phyloP scores from a whole-genome alignment of 305 asterid genomes.

The Solanum hybrid region DNA sequence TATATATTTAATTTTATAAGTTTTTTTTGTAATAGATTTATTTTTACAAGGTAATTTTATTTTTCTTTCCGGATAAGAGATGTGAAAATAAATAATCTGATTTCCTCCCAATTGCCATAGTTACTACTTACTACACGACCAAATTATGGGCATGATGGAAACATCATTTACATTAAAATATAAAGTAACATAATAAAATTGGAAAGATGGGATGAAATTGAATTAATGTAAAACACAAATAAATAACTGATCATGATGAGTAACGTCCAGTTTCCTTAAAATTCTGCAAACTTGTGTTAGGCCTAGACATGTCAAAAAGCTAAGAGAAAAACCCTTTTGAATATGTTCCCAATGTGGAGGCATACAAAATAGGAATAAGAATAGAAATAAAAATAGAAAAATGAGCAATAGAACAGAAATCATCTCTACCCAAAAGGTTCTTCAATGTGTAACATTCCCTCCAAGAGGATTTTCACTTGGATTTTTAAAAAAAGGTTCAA shows the following conservation, averaged over 20 bases:
- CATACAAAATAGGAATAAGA: background rate
- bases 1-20: too few relatives aligned
- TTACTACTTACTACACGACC: background rate
- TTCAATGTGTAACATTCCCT: constrained; percentile 7
- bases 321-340: background rate
- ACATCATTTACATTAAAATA: background rate
- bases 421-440: background rate
- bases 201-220: background rate
- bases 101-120: background rate
- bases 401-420: background rate
- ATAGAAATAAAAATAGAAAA: background rate
- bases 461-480: constrained; percentile 8
- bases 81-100: background rate
- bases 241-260: background rate
- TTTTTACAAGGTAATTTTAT: too few relatives aligned
- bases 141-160: background rate
- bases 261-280: background rate
- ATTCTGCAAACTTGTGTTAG: background rate
- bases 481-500: background rate
- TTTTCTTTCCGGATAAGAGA: too few relatives aligned
- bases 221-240: background rate
- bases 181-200: background rate
- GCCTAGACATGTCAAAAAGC: background rate
- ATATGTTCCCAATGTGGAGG: background rate
- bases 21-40: too few relatives aligned